Evolutionary conservation across 306 rosid species (phyloP).

Genomic region (Cucurbita moschata): DNA sequence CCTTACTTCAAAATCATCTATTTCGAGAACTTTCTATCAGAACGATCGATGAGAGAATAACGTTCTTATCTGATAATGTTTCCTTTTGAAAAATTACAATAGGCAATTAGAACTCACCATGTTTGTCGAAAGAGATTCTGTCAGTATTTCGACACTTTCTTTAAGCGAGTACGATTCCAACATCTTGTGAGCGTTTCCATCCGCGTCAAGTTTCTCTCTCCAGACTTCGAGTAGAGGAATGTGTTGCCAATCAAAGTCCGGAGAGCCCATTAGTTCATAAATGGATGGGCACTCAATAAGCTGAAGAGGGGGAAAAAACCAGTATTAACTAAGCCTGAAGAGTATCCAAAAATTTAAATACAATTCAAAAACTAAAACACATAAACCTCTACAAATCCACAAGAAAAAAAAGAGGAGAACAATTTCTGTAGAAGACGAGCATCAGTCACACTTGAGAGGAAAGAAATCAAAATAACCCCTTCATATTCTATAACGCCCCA

Average conservation of each 20-base stretch:
- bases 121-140: constrained; percentile 61
- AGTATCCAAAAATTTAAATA: not conserved
- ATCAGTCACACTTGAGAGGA: not conserved
- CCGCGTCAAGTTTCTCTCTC: constrained; percentile 42
- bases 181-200: constrained; percentile 38
- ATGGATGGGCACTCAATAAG: constrained; percentile 88
- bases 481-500: too few species aligned
- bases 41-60: not conserved
- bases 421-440: not conserved
- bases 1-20: not conserved
- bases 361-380: not conserved
- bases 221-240: constrained; percentile 62
- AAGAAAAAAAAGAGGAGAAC: not conserved
- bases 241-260: constrained; percentile 57
- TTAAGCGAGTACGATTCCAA: constrained; percentile 64
- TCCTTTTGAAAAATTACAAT: not conserved
- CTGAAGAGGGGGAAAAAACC: constrained; percentile 30
- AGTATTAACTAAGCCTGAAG: not conserved
- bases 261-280: constrained; percentile 63
- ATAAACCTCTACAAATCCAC: not conserved
- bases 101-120: constrained; percentile 32
- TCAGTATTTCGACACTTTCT: constrained; percentile 41
- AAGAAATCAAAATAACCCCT: not conserved
- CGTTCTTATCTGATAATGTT: not conserved
- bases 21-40: not conserved